phyloP scores from a whole-genome alignment of 768 basidiomycete species.

The Suillus subalutaceus region DNA sequence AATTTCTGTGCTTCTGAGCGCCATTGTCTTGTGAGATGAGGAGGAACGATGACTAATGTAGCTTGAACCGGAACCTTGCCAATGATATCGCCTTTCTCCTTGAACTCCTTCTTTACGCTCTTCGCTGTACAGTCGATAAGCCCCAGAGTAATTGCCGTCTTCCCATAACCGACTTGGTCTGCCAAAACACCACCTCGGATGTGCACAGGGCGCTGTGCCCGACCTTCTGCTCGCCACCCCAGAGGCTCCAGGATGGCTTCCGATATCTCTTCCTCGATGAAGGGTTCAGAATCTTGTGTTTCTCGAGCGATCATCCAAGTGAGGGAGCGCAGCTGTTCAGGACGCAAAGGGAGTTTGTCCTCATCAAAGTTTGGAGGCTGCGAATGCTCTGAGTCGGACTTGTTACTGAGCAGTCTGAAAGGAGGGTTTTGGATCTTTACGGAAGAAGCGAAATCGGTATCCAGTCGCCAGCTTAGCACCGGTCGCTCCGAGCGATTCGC shows the following conservation, averaged over 20 bases:
- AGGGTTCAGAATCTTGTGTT: slow-evolving; percentile 60
- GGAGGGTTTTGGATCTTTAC: slow-evolving; percentile 61
- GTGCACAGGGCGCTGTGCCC: slow-evolving; percentile 73
- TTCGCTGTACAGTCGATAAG: slow-evolving; percentile 76
- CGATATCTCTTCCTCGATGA: slow-evolving; percentile 92
- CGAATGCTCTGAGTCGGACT: slow-evolving; percentile 61
- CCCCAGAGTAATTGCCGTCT: slow-evolving; percentile 93
- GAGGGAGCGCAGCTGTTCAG: slow-evolving; percentile 87
- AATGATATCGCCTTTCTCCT: slow-evolving; percentile 43
- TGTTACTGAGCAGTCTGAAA: slow-evolving; percentile 79
- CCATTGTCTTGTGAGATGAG: slow-evolving; percentile 92
- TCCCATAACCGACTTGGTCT: slow-evolving; percentile 96
- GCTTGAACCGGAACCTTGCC: slow-evolving; percentile 82
- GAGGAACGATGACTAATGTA: slow-evolving; percentile 84
- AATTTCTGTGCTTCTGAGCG: slow-evolving; percentile 85
- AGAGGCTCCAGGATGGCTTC: slow-evolving; percentile 86
- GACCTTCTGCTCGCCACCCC: slow-evolving; percentile 94
- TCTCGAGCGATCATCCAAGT: slow-evolving; percentile 93
- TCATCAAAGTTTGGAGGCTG: slow-evolving; percentile 77
- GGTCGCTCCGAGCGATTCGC: slow-evolving; percentile 47
- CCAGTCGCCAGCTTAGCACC: slow-evolving; percentile 76
- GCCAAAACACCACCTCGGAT: slow-evolving; percentile 91
- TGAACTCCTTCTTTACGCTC: slow-evolving; percentile 59
- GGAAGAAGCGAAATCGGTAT: slow-evolving; percentile 73
- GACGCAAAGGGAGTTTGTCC: slow-evolving; percentile 61